Percentiles rank a stretch among this genome's conserved stretches.
Conservation (phyloP, 2,329 filamentous ascomycete genomes). For the Myriosclerotinia curreyana region DNA sequence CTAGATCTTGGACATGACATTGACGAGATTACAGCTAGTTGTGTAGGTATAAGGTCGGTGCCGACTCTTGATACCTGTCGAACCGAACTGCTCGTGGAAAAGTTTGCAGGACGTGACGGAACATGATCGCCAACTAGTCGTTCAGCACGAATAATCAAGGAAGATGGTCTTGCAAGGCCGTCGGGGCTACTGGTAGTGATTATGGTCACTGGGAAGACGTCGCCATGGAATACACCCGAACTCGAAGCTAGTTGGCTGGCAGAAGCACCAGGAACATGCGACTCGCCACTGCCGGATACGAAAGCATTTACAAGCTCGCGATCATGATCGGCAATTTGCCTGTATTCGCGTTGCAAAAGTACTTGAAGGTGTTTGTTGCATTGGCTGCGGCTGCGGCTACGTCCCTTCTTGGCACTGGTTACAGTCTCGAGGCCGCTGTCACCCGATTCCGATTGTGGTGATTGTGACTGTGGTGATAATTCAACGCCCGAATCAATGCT, state of each 20-base stretch:
- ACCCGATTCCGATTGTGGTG: constrained; percentile 2
- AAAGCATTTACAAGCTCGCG: neutral
- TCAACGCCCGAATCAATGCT: neutral
- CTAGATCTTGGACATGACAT: constrained; percentile 7
- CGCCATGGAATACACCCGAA: neutral
- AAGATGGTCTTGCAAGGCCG: neutral
- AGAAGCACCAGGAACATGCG: neutral
- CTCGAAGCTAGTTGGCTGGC: neutral
- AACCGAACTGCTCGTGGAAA: neutral
- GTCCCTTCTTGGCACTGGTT: neutral
- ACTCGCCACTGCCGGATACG: neutral
- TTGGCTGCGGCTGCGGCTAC: neutral
- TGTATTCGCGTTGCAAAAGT: neutral
- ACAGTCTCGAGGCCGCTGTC: neutral
- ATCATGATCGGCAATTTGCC: neutral
- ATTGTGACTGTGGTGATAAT: neutral
- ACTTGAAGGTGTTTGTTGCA: neutral
- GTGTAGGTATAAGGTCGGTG: neutral
- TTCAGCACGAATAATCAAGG: neutral
- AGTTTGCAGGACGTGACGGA: neutral
- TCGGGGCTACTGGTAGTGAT: neutral
- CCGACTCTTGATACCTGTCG: neutral
- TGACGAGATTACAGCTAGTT: neutral
- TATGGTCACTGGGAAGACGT: neutral
- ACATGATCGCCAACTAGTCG: neutral